Conservation (phyloP, 2,329 filamentous ascomycete species). For the Aschersonia sp. region DNA sequence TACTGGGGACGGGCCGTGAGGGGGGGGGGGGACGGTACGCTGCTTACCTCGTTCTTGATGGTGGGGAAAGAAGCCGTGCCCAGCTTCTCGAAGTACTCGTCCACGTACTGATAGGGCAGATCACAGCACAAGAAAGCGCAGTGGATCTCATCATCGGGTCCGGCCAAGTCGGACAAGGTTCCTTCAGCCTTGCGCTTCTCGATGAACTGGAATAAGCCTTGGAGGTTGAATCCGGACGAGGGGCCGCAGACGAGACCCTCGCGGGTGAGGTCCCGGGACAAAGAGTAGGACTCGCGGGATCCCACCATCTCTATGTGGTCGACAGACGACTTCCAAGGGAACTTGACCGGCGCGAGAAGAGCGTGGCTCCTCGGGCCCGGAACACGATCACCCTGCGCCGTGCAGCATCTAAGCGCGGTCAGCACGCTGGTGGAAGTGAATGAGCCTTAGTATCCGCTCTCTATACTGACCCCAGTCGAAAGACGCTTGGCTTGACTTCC, state of each 20-base stretch:
- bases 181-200: slow-evolving; percentile 30
- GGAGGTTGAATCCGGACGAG: slow-evolving; percentile 43
- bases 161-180: slow-evolving; percentile 26
- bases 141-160: slow-evolving; percentile 28
- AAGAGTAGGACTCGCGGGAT: slow-evolving; percentile 35
- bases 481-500: slow-evolving; percentile 31
- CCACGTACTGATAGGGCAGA: slow-evolving; percentile 47
- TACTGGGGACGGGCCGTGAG: too few relatives aligned
- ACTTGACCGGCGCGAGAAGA: slow-evolving; percentile 33
- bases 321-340: slow-evolving; percentile 42
- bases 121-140: slow-evolving; percentile 50
- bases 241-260: slow-evolving; percentile 46
- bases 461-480: slow-evolving; percentile 15
- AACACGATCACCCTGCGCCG: slow-evolving; percentile 38
- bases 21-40: not conserved
- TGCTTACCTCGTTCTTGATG: slow-evolving; percentile 27
- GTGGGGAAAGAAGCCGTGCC: slow-evolving; percentile 30
- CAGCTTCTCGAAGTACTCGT: slow-evolving; percentile 44
- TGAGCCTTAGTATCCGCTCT: not conserved
- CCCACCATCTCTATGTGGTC: slow-evolving; percentile 42
- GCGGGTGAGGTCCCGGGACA: slow-evolving; percentile 39
- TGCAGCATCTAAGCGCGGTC: slow-evolving; percentile 31
- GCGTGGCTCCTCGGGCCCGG: slow-evolving; percentile 42
- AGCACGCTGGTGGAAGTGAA: not conserved
- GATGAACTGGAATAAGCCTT: slow-evolving; percentile 35